phyloP scores from a whole-genome alignment of 306 rosid species.

The Cicer arietinum region DNA sequence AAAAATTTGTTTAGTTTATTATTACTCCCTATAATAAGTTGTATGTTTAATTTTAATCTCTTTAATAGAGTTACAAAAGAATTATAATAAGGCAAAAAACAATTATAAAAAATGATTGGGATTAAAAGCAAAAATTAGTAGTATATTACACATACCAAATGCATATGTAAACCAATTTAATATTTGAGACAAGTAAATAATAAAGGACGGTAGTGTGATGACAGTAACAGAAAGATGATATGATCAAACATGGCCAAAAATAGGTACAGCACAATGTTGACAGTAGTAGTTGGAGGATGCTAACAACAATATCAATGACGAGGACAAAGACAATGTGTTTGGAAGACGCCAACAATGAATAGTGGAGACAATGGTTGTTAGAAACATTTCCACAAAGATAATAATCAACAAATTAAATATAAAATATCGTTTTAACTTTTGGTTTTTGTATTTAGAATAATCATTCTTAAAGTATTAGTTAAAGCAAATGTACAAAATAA shows the following conservation, averaged over 20 bases:
- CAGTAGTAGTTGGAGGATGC: neutral
- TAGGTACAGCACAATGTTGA: neutral
- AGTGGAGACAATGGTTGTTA: neutral
- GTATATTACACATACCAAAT: no score
- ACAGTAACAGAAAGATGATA: neutral
- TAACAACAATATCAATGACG: neutral
- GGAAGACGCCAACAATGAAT: neutral
- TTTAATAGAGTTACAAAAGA: no score
- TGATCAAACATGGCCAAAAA: constrained; percentile 6
- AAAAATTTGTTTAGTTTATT: no score
- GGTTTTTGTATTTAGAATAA: neutral
- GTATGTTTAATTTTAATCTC: no score
- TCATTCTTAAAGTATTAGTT: neutral
- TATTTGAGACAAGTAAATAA: neutral
- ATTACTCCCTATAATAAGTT: no score
- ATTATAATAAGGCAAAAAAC: no score
- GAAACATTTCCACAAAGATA: neutral
- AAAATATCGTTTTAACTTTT: neutral
- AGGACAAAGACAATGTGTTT: neutral
- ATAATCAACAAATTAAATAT: neutral
- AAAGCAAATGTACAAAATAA: no score
- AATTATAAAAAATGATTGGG: no score
- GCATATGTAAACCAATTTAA: neutral
- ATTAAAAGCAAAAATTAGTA: no score
- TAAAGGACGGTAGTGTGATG: neutral